Conservation (phyloP, 805 yeast genomes). For the Isabelozyma heimii region DNA sequence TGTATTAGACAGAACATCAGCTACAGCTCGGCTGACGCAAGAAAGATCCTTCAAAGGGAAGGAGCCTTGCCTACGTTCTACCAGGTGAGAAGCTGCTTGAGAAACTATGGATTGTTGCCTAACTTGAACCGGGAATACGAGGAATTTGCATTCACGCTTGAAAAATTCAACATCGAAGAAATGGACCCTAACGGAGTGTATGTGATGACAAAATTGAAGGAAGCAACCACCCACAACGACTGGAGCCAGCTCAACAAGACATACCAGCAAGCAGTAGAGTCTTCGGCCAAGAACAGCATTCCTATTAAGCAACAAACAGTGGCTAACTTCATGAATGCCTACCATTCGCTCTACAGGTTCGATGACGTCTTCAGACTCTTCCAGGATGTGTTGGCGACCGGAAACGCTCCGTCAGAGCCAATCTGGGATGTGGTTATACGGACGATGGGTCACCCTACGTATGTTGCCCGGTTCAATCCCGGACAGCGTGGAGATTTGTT, state of each 20-base stretch:
- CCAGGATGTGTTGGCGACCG: slow-evolving; percentile 43
- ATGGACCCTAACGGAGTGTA: slow-evolving; percentile 33
- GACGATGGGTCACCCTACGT: slow-evolving; percentile 40
- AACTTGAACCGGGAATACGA: slow-evolving; percentile 3
- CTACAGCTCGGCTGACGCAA: slow-evolving; percentile 21
- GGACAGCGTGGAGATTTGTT: slow-evolving; percentile 20
- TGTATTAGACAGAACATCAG: slow-evolving; percentile 20
- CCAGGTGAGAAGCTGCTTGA: slow-evolving; percentile 15
- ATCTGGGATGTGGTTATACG: slow-evolving; percentile 62
- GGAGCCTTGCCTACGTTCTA: background rate
- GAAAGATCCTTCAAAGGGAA: slow-evolving; percentile 23
- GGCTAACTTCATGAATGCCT: slow-evolving; percentile 46
- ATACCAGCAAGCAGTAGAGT: slow-evolving; percentile 23
- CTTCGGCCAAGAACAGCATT: slow-evolving; percentile 19
- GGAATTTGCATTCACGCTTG: slow-evolving; percentile 4
- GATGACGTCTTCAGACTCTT: slow-evolving; percentile 45
- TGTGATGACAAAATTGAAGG: slow-evolving; percentile 20
- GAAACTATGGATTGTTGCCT: slow-evolving; percentile 1
- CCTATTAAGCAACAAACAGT: slow-evolving; percentile 41
- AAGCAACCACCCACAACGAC: slow-evolving; percentile 16
- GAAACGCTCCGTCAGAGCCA: slow-evolving; percentile 39
- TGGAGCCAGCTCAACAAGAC: slow-evolving; percentile 14
- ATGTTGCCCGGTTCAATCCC: slow-evolving; percentile 22
- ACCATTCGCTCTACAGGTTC: slow-evolving; percentile 31
- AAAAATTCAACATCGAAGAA: slow-evolving; percentile 12